Base-by-base conservation (phyloP, 2,329 filamentous ascomycete genomes). In the Paraphaeosphaeria minitans region DNA sequence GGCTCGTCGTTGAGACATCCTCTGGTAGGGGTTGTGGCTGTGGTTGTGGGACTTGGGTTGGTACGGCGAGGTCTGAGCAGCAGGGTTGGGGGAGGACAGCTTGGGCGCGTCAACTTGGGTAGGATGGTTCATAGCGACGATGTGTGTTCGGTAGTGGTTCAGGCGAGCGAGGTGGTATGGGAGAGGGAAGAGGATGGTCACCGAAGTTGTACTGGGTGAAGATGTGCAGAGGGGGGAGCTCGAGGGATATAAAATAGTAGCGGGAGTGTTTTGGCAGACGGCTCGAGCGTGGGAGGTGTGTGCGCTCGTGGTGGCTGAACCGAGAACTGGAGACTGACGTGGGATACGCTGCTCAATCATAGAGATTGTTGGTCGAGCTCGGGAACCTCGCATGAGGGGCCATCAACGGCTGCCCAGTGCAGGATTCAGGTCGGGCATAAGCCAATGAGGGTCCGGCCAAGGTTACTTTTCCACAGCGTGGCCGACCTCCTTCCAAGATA, bases 1-100 rank as follows among this genome's bases (percentile, higher is more conserved):
- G n/a, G 73, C 70, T 68, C 74, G 66, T 58, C 73, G 65, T 46
- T 72, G 66, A 7, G 73, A 62, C 55, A 71, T 73, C 50, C 69
- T 69, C 19, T 69, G 63, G 53, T 75, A 75, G 1, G 70, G 71
- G 43, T 71, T 72, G 57, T 69, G 63, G 53, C 75, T 75, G 1
- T 69, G 71, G 43, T 71, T 72, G 57, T 61, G 59, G 16, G 55
- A 49, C 37, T 60, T 56, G 55, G 57, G 42, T n/a, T 39, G 37
- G 37, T 59, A 57, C 0, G 62, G 57, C 19, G 66, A 55, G 50
- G 53, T 59, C 49, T 64, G 60, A 29, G 60, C 41, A 57, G 62
- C 54, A 27, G 57, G 47, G 55, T 60, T 63, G 37, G 61, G 42
- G 42, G 56, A 61, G 41, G 55, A 54, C 29, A 62, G 59, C n/a